Percentiles rank a stretch among this genome's conserved stretches.
Evolutionary conservation across 2,329 filamentous ascomycete species (phyloP).

Genomic region (Fulvia fulva): DNA sequence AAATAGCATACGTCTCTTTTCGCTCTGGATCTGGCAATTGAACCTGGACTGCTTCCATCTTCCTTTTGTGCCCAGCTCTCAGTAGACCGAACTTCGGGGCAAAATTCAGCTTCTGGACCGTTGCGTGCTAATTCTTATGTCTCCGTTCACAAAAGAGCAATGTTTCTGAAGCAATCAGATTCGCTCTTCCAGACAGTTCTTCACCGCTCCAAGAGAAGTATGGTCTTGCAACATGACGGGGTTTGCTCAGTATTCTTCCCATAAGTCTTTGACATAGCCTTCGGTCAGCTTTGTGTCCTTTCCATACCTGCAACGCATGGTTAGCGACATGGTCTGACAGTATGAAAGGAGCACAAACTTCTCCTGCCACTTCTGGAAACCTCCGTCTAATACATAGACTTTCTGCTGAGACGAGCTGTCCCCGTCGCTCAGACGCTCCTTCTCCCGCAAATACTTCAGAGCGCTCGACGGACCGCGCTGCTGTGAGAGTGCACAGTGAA

Average conservation of each 20-base stretch:
- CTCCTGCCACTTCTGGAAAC: slow-evolving; percentile 89
- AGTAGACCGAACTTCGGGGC: too few relatives aligned
- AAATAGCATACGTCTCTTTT: neutral
- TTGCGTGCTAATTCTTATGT: too few relatives aligned
- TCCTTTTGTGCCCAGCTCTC: too few relatives aligned
- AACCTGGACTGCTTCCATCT: too few relatives aligned
- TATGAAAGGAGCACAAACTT: slow-evolving; percentile 38
- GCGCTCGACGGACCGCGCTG: slow-evolving; percentile 84
- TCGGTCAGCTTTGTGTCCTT: slow-evolving; percentile 77
- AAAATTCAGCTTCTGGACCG: too few relatives aligned
- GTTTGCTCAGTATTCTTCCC: slow-evolving; percentile 48
- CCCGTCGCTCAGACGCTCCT: slow-evolving; percentile 50
- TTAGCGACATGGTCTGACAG: neutral
- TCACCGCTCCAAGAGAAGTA: too few relatives aligned
- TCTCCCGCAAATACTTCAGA: slow-evolving; percentile 70
- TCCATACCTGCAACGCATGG: slow-evolving; percentile 53
- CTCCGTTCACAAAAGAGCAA: too few relatives aligned
- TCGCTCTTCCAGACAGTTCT: too few relatives aligned
- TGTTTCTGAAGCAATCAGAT: too few relatives aligned
- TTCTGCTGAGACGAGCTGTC: slow-evolving; percentile 53
- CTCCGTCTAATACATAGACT: slow-evolving; percentile 75
- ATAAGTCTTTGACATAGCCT: slow-evolving; percentile 78
- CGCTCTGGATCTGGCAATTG: too few relatives aligned
- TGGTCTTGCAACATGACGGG: neutral
- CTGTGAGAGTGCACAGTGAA: slow-evolving; percentile 91